Evolutionary conservation across 805 yeast genomes (phyloP), one percentile per base, ranked within the genome.

Genomic region (Myxozyma geophila): DNA sequence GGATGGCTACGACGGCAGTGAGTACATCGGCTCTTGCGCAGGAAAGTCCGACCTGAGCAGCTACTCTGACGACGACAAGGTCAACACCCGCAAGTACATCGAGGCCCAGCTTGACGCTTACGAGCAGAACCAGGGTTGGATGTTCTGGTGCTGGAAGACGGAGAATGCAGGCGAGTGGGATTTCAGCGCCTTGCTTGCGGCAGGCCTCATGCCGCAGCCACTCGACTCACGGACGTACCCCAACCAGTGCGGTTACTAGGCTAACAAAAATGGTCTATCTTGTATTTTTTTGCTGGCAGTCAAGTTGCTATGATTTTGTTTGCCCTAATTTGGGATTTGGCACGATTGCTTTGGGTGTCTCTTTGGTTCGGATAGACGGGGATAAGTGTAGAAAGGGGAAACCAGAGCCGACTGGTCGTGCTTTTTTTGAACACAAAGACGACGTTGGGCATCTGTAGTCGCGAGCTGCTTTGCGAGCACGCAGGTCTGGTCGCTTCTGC

Each of bases 121-220:
- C 73, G 90, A 87, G 71, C 82, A 82, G 70, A 58, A 85, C n/a
- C 83, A 81, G 41, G 98, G 98, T 39, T 92, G 97, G 97, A 83
- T 90, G 62, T 88, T 89, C 80, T 92, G 98, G 98, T 85, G 88
- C 75, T 92, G 90, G 88, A 92, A 92, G 81, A 89, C 96, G 35
- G 97, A 92, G 77, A 50, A 58, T 43, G 80, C 90, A 21, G 74
- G 87, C 59, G 97, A 92, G 75, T 92, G 98, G 98, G 96, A 90
- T 77, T 82, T 89, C 79, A 80, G 81, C 71, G 78, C 79, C 67
- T 82, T 92, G 70, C 76, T 83, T 21, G 79, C 75, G 19, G 75
- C 82, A 60, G 87, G 85, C 35, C 73, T 90, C 46, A 87, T 92
- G 82, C 97, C 98, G 53, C 88, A 84, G 75, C 97, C 98, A 35